These are phyloP conservation scores for Sechiopsis laciniata DNA, from an alignment of 306 rosid genomes.

Conservation along the genomic window DNA sequence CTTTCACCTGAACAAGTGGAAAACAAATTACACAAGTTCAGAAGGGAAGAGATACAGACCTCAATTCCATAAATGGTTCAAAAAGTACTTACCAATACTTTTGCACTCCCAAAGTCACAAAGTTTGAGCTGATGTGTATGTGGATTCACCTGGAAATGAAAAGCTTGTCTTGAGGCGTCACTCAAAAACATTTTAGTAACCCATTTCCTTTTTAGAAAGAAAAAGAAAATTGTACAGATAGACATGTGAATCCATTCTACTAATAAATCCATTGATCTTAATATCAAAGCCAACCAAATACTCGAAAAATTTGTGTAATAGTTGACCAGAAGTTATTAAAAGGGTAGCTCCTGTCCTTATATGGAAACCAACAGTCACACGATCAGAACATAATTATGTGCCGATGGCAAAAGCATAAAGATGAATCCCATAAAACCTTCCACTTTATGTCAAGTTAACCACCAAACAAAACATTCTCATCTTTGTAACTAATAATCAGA, in stretches of 20 bases:
- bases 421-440: constrained; percentile 1
- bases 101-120: constrained; percentile 98
- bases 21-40: constrained; percentile 4
- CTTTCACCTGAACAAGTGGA: constrained; percentile 64
- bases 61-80: constrained; percentile 25
- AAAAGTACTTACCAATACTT: constrained; percentile 70
- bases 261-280: neutral
- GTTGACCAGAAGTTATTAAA: constrained; percentile 7
- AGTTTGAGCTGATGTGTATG: constrained; percentile 96
- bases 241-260: constrained; percentile 3
- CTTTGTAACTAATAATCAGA: neutral
- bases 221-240: neutral
- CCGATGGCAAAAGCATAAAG: neutral
- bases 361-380: neutral
- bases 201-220: neutral
- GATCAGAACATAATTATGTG: neutral
- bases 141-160: constrained; percentile 79
- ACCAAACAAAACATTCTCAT: neutral
- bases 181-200: constrained; percentile 3
- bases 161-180: constrained; percentile 28
- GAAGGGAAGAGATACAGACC: constrained; percentile 8
- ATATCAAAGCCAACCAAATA: neutral
- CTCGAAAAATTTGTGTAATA: neutral
- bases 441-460: constrained; percentile 14
- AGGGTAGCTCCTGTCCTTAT: neutral